Percentiles rank a stretch among this genome's conserved stretches.
phyloP scores from a whole-genome alignment of 352 stramenopile genomes.

The Aphanomyces astaci region DNA sequence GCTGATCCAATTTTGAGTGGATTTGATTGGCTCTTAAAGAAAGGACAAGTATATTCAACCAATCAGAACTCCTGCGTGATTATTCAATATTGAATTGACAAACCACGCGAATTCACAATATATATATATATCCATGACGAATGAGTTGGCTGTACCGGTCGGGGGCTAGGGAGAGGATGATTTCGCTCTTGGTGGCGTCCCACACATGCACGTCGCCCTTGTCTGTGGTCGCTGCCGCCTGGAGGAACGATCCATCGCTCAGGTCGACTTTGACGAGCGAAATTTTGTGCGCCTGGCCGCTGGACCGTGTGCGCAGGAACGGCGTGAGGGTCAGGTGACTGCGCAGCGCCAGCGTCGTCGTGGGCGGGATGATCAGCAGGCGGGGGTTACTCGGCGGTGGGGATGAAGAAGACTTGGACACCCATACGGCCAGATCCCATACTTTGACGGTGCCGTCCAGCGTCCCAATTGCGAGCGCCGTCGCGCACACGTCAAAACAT shows the following conservation, averaged over 20 bases:
- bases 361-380: conserved; percentile 50
- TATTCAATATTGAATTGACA: too few relatives aligned
- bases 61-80: too few relatives aligned
- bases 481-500: conserved; percentile 75
- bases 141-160: conserved; percentile 34
- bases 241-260: conserved; percentile 68
- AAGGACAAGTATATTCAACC: too few relatives aligned
- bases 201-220: conserved; percentile 83
- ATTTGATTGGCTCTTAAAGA: too few relatives aligned
- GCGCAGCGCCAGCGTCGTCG: conserved; percentile 64
- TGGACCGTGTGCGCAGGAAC: conserved; percentile 68
- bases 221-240: conserved; percentile 76
- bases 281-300: conserved; percentile 55
- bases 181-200: conserved; percentile 79
- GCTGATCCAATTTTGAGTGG: too few relatives aligned
- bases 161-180: conserved; percentile 67
- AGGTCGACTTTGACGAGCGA: conserved; percentile 73
- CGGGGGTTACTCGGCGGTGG: conserved; percentile 18
- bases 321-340: conserved; percentile 73
- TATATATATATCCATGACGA: too few relatives aligned
- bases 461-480: conserved; percentile 69
- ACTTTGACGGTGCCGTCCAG: conserved; percentile 69
- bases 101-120: too few relatives aligned
- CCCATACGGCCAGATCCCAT: conserved; percentile 53
- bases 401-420: conserved; percentile 38